A percentile compares a stretch with the other conserved stretches of the same genome.
Conservation (phyloP, 768 basidiomycete species). For the Boletus rubroflammeus region DNA sequence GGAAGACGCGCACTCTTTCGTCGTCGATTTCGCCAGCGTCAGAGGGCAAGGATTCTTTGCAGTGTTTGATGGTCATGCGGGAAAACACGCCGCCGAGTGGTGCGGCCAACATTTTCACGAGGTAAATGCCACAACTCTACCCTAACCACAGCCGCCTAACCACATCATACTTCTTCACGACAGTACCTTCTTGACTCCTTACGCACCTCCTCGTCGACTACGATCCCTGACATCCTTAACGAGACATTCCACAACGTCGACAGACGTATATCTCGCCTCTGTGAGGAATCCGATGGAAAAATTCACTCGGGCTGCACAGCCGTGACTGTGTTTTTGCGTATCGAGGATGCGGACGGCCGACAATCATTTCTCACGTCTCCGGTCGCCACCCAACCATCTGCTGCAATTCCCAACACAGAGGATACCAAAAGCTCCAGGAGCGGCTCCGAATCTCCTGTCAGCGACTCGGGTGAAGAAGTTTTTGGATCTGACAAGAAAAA, state of each 20-base stretch:
- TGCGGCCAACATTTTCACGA: constrained; percentile 96
- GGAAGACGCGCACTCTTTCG: constrained; percentile 97
- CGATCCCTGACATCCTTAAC: constrained; percentile 87
- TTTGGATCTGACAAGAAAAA: constrained; percentile 32
- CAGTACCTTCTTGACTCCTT: constrained; percentile 70
- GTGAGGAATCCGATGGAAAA: constrained; percentile 84
- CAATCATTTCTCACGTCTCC: constrained; percentile 58
- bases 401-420: constrained; percentile 30
- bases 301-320: constrained; percentile 97
- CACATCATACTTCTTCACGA: constrained; percentile 5
- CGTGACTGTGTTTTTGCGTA: constrained; percentile 89
- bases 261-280: constrained; percentile 72
- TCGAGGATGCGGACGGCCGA: constrained; percentile 76
- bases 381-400: constrained; percentile 27
- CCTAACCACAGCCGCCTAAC: constrained; percentile 1
- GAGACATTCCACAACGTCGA: constrained; percentile 95
- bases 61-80: constrained; percentile 97
- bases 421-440: constrained; percentile 33
- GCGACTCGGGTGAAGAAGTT: constrained; percentile 39
- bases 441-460: constrained; percentile 42
- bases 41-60: constrained; percentile 98
- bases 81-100: constrained; percentile 99
- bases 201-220: constrained; percentile 49
- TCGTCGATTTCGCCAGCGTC: constrained; percentile 88
- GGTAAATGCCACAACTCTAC: constrained; percentile 37